Evolutionary conservation across 164 flowering plant species (phyloP), one percentile per base, ranked within the genome.

Genomic region (Nymphaea thermarum): DNA sequence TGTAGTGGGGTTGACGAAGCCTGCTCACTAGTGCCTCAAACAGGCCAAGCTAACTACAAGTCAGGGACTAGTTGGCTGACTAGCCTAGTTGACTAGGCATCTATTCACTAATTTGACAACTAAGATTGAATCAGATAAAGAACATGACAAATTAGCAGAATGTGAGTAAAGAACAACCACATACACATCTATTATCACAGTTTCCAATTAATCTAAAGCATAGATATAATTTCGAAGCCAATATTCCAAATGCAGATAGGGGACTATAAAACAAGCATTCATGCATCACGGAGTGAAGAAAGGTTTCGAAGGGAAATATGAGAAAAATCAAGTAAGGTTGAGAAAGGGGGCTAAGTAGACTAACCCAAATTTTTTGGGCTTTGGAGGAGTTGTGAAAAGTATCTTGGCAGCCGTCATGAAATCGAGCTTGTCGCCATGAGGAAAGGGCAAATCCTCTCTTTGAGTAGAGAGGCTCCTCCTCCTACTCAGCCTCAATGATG

Each of bases 361-460:
- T 42, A 80, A 93, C 98, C 98, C 96, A 61, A 90, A 93, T 64
- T 85, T 83, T 79, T 85, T 85, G 73, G 80, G 78, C 73, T 82
- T 80, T 5, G 91, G 80, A 47, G 90, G 86, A 6, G 70, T 67
- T 4, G 86, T 71, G 80, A 87, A 89, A 69, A 88, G 85, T 18
- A 93, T 90, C 76, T 87, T 85, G 6, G 92, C 84, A 11, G 95
- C 90, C 25, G 87, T 88, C 83, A 72, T 74, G 79, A 88, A 86
- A 64, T 90, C 89, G 55, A 93, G 88, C 3, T 93, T 90, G n/a
- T 87, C 80, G 18, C 72, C 72, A 72, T 86, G 84, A 12, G 76
- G 73, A 61, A 36, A 4, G 6, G 16, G 8, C 15, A n/a, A n/a
- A 61, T 61, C 63, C n/a, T 36, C 42, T n/a, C 25, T 36, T 61